These are phyloP conservation scores for Daucus carota DNA, from an alignment of 129 eudicot species.

Conservation along the genomic window DH1_v3.0 NC_030387.2:188501-189000, in stretches of 20 bases:
- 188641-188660: too few species aligned
- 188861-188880: background rate
- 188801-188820: conserved; percentile 28
- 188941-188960: background rate
- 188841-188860: conserved; percentile 14
- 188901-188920: background rate
- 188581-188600: background rate
- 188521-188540: conserved; percentile 1
- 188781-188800: conserved; percentile 22
- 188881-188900: background rate
- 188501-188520: background rate
- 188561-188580: conserved; percentile 6
- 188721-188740: background rate
- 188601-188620: background rate
- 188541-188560: conserved; percentile 38
- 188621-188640: background rate
- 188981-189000: conserved; percentile 11
- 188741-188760: conserved; percentile 17
- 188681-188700: conserved; percentile 13
- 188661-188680: background rate
- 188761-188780: conserved; percentile 32
- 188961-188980: background rate
- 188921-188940: background rate
- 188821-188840: conserved; percentile 26
- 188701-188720: conserved; percentile 9